These are phyloP conservation scores for Colletotrichum caudatum DNA, from an alignment of 2,329 filamentous ascomycete species.

Conservation along the genomic window DNA sequence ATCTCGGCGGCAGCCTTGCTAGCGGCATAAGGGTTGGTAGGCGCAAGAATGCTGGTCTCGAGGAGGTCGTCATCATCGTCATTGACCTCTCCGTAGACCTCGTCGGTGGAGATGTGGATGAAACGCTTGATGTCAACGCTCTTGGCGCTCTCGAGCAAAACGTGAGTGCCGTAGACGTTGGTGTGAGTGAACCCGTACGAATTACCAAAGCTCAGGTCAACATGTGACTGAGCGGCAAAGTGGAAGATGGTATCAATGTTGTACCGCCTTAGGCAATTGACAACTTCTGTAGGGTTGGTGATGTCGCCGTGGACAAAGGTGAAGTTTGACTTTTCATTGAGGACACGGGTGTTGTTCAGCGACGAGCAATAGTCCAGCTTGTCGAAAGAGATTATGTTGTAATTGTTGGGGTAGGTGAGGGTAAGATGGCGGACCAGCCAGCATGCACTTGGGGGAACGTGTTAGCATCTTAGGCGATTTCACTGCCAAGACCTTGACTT, in stretches of 20 bases:
- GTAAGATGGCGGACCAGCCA: constrained; percentile 86
- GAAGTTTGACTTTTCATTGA: constrained; percentile 78
- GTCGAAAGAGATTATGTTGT: constrained; percentile 86
- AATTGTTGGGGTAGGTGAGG: constrained; percentile 77
- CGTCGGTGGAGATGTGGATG: constrained; percentile 86
- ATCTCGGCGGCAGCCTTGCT: constrained; percentile 87
- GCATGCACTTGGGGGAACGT: constrained; percentile 70
- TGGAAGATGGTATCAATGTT: constrained; percentile 85
- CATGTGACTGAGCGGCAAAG: constrained; percentile 88
- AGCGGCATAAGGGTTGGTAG: constrained; percentile 85
- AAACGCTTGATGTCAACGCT: constrained; percentile 78
- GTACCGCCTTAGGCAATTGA: constrained; percentile 77
- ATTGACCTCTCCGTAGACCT: constrained; percentile 85
- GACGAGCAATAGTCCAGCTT: constrained; percentile 87
- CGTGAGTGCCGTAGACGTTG: constrained; percentile 88
- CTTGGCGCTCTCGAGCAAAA: constrained; percentile 81
- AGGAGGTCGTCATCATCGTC: constrained; percentile 77
- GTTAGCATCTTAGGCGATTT: constrained; percentile 26
- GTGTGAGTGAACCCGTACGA: constrained; percentile 84
- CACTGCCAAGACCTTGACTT: constrained; percentile 51
- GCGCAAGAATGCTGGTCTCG: constrained; percentile 79
- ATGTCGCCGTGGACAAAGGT: constrained; percentile 84
- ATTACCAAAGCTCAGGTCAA: constrained; percentile 85
- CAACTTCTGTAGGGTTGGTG: constrained; percentile 76
- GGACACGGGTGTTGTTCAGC: constrained; percentile 79